phyloP scores from a whole-genome alignment of 2,329 filamentous ascomycete species.

The Xylariaceae sp. region DNA sequence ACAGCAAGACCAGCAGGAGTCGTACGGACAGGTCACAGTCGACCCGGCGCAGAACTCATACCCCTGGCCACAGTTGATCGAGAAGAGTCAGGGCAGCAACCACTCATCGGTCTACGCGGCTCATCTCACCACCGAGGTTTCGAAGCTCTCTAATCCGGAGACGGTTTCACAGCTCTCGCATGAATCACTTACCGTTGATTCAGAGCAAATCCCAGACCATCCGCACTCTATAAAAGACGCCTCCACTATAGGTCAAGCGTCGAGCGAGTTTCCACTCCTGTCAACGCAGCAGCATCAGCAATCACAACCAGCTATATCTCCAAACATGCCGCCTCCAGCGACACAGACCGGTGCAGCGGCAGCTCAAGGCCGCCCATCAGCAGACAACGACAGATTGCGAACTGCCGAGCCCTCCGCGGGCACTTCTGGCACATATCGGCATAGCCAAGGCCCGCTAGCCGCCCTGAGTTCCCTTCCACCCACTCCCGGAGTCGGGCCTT shows the following conservation, averaged over 20 bases:
- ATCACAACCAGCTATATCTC: slow-evolving; percentile 30
- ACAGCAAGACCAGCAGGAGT: slow-evolving; percentile 33
- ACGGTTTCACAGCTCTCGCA: slow-evolving; percentile 58
- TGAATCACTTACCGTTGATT: slow-evolving; percentile 52
- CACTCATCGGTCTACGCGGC: slow-evolving; percentile 26
- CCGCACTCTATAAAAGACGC: slow-evolving; percentile 42
- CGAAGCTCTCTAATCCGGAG: slow-evolving; percentile 49
- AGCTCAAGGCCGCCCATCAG: slow-evolving; percentile 42
- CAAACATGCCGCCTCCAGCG: slow-evolving; percentile 45
- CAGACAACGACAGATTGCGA: slow-evolving; percentile 47
- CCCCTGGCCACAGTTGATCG: slow-evolving; percentile 33
- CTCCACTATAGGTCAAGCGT: slow-evolving; percentile 36
- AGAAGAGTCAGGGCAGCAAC: slow-evolving; percentile 30
- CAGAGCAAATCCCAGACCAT: slow-evolving; percentile 40
- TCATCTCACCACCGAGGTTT: slow-evolving; percentile 29
- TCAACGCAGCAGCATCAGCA: slow-evolving; percentile 22
- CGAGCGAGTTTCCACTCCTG: slow-evolving; percentile 24
- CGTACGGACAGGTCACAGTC: slow-evolving; percentile 36
- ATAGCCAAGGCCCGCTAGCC: slow-evolving; percentile 42
- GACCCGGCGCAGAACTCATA: slow-evolving; percentile 37
- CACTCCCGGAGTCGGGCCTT: slow-evolving; percentile 33
- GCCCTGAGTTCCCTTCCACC: slow-evolving; percentile 42
- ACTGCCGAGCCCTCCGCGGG: slow-evolving; percentile 41
- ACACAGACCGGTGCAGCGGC: slow-evolving; percentile 36
- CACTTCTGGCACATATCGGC: slow-evolving; percentile 48